phyloP scores from a whole-genome alignment of 2,329 filamentous ascomycete species.

The Microsporum audouinii region DNA sequence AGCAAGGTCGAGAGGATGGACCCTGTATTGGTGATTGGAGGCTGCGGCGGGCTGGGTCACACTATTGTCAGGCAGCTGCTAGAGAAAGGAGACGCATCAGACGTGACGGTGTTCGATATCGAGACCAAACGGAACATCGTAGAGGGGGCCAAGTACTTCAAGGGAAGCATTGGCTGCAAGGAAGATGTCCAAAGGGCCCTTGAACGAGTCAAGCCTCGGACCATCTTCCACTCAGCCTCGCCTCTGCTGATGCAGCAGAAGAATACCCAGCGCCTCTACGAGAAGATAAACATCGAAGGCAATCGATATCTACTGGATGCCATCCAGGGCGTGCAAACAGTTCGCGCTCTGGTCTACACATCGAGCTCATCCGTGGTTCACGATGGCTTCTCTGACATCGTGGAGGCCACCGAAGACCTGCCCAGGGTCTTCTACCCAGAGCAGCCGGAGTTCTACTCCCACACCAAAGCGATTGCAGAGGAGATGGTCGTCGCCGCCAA shows the following conservation, averaged over 20 bases:
- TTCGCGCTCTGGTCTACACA: slow-evolving; percentile 57
- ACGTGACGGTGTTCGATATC: neutral
- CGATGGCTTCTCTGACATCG: slow-evolving; percentile 36
- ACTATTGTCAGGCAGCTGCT: neutral
- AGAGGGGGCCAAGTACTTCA: neutral
- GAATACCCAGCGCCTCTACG: slow-evolving; percentile 39
- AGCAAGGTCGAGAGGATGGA: neutral
- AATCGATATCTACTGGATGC: slow-evolving; percentile 54
- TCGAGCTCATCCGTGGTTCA: slow-evolving; percentile 68
- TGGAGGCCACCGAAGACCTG: slow-evolving; percentile 66
- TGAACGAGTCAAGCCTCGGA: slow-evolving; percentile 51
- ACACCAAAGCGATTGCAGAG: slow-evolving; percentile 53
- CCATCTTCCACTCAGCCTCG: slow-evolving; percentile 77
- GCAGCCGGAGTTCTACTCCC: slow-evolving; percentile 61
- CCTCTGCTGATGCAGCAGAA: slow-evolving; percentile 40
- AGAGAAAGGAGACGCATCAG: neutral
- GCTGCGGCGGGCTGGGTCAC: neutral
- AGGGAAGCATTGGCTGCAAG: slow-evolving; percentile 10
- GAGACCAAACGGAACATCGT: neutral
- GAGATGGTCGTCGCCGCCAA: neutral
- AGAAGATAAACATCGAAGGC: slow-evolving; percentile 68
- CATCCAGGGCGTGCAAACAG: slow-evolving; percentile 44
- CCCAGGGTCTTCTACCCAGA: slow-evolving; percentile 55
- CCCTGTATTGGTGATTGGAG: neutral
- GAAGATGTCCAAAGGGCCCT: slow-evolving; percentile 48